Evolutionary conservation across 176 grass and related monocot genomes (phyloP), one percentile per base, ranked within the genome.

Genomic region (Zoysia pacifica): DNA sequence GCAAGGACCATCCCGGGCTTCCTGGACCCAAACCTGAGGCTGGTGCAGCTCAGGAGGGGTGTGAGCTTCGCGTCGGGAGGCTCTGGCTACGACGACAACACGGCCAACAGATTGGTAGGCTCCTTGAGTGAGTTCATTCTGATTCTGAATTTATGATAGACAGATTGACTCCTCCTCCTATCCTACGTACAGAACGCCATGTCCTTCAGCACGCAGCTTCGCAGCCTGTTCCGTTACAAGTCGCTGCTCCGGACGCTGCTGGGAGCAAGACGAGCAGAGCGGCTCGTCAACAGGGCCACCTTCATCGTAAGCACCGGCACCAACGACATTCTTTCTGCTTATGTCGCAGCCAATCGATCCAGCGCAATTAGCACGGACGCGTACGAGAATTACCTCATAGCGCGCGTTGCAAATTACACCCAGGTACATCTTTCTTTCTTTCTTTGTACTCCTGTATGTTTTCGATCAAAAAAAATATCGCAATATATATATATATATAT

Each of bases 41-140:
- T 76, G 52, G 58, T 59, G 3, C 85, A 88, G 56, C 84, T 87
- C 70, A 69, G 69, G 65, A 79, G 69, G 43, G 88, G 91, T 16
- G 88, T 91, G 19, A 93, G 91, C 82, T 93, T 93, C 39, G 91
- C 91, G 39, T 93, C 88, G 0, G 91, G 85, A 5, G 83, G 81
- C 65, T 91, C 91, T 19, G 91, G 91, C 76, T 93, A 91, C 18
- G 88, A 93, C 62, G 85, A 88, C 65, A 79, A 20, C 64, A 93
- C 91, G 60, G 85, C 91, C 38, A 83, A 18, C 70, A 86, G 83
- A 79, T 52, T 86, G 19, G 91, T 88, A 90, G 0, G 28, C 28
- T 28, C 28, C 28, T 28, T 28, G 28, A 28, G 28, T 28, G 28
- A 28, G 28, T 28, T 28, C 28, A 28, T 28, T 28, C 28, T 28